These are phyloP conservation scores for Ustulina deusta DNA, from an alignment of 2,329 filamentous ascomycete genomes.

Conservation along the genomic window DNA sequence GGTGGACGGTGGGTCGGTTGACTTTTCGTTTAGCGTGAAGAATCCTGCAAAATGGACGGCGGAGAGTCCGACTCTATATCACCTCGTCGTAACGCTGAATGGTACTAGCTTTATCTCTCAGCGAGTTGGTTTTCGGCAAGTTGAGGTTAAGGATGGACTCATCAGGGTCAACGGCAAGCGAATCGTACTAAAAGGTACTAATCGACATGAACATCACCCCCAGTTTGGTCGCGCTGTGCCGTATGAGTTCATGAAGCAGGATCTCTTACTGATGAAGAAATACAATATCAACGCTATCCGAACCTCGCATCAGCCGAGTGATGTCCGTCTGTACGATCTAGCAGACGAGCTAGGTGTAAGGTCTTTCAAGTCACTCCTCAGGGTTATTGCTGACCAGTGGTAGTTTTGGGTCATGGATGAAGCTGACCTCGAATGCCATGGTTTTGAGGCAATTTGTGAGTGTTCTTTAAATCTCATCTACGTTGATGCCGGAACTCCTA, in stretches of 20 bases:
- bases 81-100: conserved; percentile 47
- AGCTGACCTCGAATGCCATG: conserved; percentile 58
- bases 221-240: conserved; percentile 66
- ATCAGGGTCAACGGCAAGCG: conserved; percentile 69
- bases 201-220: conserved; percentile 73
- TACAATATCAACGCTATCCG: conserved; percentile 74
- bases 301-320: conserved; percentile 67
- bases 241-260: conserved; percentile 64
- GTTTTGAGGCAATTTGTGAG: conserved; percentile 49
- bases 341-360: conserved; percentile 64
- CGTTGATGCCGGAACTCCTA: conserved; percentile 19
- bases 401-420: conserved; percentile 67
- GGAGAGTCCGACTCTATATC: conserved; percentile 69
- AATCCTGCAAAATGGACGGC: conserved; percentile 71
- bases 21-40: conserved; percentile 51
- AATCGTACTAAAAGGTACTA: conserved; percentile 69
- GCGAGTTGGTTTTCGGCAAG: conserved; percentile 68
- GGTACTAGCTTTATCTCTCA: conserved; percentile 55
- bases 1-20: conserved; percentile 21
- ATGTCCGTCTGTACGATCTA: conserved; percentile 65
- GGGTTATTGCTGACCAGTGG: conserved; percentile 42
- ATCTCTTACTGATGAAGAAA: conserved; percentile 70
- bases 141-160: conserved; percentile 68
- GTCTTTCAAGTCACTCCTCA: not conserved
- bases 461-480: not conserved